Conservation (phyloP, 2,329 filamentous ascomycete species). For the Didymella exigua region DNA sequence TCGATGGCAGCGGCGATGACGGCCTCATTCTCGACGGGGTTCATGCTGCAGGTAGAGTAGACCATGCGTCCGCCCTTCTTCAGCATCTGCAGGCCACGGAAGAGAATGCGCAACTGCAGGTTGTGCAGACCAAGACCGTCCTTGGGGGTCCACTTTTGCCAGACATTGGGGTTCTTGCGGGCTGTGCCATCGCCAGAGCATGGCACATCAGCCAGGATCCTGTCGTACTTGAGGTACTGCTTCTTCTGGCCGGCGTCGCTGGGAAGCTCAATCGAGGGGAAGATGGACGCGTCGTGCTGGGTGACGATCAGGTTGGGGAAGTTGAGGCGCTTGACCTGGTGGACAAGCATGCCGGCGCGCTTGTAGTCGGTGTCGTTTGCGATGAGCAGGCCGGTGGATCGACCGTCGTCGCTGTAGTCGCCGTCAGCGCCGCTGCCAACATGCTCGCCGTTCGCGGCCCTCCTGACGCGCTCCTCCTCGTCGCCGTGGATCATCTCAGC, state of each 20-base stretch:
- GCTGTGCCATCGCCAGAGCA: slow-evolving; percentile 95
- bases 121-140: slow-evolving; percentile 86
- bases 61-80: slow-evolving; percentile 94
- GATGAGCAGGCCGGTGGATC: slow-evolving; percentile 88
- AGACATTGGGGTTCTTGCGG: slow-evolving; percentile 90
- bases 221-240: slow-evolving; percentile 92
- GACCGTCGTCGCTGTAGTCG: slow-evolving; percentile 74
- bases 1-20: slow-evolving; percentile 88
- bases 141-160: slow-evolving; percentile 91
- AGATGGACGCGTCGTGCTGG: slow-evolving; percentile 96
- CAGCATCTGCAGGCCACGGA: slow-evolving; percentile 91
- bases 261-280: slow-evolving; percentile 87
- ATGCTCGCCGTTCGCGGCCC: slow-evolving; percentile 69
- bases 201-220: slow-evolving; percentile 93
- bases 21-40: slow-evolving; percentile 95
- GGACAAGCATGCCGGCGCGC: slow-evolving; percentile 94
- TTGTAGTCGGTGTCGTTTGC: slow-evolving; percentile 98
- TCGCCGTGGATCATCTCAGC: slow-evolving; percentile 92
- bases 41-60: slow-evolving; percentile 99
- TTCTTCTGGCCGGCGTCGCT: slow-evolving; percentile 60
- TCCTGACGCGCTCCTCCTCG: slow-evolving; percentile 83
- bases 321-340: slow-evolving; percentile 95
- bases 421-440: slow-evolving; percentile 59
- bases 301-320: slow-evolving; percentile 97
- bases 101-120: slow-evolving; percentile 87